Base-by-base conservation (phyloP, 176 grass and related monocot species). In the Urochloa ruziziensis region DNA sequence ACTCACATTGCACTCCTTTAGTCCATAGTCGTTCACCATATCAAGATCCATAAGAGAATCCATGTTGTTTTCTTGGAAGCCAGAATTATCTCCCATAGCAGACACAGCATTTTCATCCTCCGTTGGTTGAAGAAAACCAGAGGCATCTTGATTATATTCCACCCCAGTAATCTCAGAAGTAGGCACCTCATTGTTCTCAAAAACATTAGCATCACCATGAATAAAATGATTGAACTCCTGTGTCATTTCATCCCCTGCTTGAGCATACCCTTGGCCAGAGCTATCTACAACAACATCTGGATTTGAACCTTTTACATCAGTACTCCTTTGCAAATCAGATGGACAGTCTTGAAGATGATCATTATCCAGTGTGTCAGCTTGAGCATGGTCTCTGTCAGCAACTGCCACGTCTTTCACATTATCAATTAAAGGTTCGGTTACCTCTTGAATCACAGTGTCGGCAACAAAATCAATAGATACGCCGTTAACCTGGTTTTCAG, bases 1-100 rank as follows among this genome's bases (percentile, higher is more conserved):
- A 85, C 93, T 99, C 92, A 99, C 97, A 92, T 84, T 98, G 88
- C 62, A 86, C 67, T 95, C 93, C 77, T 91, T 96, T 7, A 70
- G 77, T 67, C 43, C 57, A 85, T 82, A 92, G 33, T 96, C 88
- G 85, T 86, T 78, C 8, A 70, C 63, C 49, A 71, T 81, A 76
- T 96, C 89, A 59, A 89, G 44, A 80, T 90, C 91, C 75, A 84
- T 90, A 74, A 87, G 75, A 66, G 80, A 84, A 56, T 79, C 88
- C 24, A 51, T n/a, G 43, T 88, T 92, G 46, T 86, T 88, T 86
- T 94, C 95, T 75, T 97, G 92, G 54, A 91, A 86, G 23, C 81
- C 84, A 85, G 97, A 92, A 85, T 85, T 99, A 75, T 99, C 93
- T 86, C 93, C 91, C 59, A 94, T 82, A 16, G 91, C 82, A 73